These are phyloP conservation scores for Solanum neorickii DNA, from an alignment of 257 asterid species.

Conservation along the genomic window DNA sequence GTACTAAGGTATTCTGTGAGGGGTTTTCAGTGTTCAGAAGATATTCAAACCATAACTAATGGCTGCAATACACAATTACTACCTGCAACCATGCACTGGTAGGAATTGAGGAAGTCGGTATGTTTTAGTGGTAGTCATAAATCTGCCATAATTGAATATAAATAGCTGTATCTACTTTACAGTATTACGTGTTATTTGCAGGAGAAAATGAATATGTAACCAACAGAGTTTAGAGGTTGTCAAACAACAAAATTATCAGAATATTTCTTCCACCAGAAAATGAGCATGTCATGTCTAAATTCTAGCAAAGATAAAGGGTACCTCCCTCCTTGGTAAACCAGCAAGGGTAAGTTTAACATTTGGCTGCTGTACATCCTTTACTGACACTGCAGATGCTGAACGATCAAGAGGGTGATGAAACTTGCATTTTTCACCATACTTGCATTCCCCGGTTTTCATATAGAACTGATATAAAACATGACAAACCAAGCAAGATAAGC, in stretches of 20 bases:
- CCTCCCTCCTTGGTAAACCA: slow-evolving; percentile 97
- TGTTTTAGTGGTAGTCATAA: background rate
- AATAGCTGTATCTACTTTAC: background rate
- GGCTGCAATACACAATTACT: background rate
- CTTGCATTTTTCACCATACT: slow-evolving; percentile 70
- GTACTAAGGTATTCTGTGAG: background rate
- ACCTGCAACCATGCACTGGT: background rate
- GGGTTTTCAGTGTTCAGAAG: background rate
- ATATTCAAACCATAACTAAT: background rate
- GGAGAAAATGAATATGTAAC: background rate
- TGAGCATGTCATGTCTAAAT: background rate
- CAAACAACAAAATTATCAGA: background rate
- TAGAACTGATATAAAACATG: slow-evolving; percentile 44
- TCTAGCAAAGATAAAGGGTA: slow-evolving; percentile 9
- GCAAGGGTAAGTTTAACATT: slow-evolving; percentile 77
- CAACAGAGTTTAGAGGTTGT: background rate
- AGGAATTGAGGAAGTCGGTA: background rate
- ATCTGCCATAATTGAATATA: background rate
- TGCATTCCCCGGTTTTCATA: slow-evolving; percentile 92
- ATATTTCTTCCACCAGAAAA: background rate
- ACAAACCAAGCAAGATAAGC: background rate
- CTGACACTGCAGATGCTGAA: slow-evolving; percentile 25
- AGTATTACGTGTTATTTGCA: background rate
- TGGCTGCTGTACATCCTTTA: slow-evolving; percentile 29
- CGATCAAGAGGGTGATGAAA: slow-evolving; percentile 89